Percentiles rank a stretch among this genome's conserved stretches.
phyloP scores from a whole-genome alignment of 805 yeast genomes.

The Yarrowia divulgata region DNA sequence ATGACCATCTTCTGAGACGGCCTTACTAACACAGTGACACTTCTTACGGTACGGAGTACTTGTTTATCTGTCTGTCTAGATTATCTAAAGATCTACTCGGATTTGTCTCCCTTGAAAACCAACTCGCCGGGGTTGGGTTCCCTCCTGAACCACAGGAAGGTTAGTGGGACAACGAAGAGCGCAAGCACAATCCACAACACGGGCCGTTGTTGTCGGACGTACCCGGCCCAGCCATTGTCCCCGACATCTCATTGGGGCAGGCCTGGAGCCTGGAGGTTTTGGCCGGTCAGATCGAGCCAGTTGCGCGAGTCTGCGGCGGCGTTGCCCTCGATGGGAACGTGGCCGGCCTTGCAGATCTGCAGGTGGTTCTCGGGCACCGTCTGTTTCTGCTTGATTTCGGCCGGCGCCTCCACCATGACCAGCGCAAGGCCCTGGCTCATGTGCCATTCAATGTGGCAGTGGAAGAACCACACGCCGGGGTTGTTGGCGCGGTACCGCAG shows the following conservation, averaged over 20 bases:
- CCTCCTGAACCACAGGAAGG: not conserved
- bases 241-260: conserved; percentile 4
- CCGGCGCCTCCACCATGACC: conserved; percentile 83
- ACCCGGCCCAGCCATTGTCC: conserved; percentile 16
- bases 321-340: conserved; percentile 69
- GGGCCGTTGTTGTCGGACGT: conserved; percentile 2
- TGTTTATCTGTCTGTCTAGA: too few species aligned
- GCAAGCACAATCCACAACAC: not conserved
- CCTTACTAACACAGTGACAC: too few species aligned
- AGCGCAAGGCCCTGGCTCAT: conserved; percentile 87
- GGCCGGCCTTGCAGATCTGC: conserved; percentile 64
- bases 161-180: conserved; percentile 1
- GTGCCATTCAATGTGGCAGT: conserved; percentile 99
- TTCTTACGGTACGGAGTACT: too few species aligned
- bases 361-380: conserved; percentile 63
- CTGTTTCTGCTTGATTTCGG: conserved; percentile 56
- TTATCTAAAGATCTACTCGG: too few species aligned
- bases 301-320: conserved; percentile 84
- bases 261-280: conserved; percentile 63
- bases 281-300: conserved; percentile 69
- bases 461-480: conserved; percentile 99
- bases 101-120: not conserved
- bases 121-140: not conserved
- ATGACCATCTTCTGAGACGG: too few species aligned
- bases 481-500: conserved; percentile 88